A percentile compares a stretch with the other conserved stretches of the same genome.
Evolutionary conservation across 371 early-diverging fungal genomes (phyloP).

Genomic region (Lichtheimia ornata): DNA sequence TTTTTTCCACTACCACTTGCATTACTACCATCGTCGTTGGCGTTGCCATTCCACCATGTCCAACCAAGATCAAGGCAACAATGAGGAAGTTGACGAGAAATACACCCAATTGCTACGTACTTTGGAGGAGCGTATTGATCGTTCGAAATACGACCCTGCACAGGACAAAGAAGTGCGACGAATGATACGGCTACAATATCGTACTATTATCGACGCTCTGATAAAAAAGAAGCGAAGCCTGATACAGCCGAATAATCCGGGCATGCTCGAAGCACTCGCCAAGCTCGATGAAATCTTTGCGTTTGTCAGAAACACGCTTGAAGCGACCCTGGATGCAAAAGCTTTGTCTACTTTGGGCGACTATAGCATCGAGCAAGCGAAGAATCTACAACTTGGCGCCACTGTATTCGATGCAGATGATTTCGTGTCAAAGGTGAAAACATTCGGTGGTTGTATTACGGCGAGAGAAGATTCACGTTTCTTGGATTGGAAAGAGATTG

Average conservation of each 20-base stretch:
- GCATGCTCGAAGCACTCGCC: constrained; percentile 50
- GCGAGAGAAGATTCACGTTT: neutral
- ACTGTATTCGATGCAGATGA: constrained; percentile 74
- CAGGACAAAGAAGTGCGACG: constrained; percentile 57
- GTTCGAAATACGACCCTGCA: constrained; percentile 35
- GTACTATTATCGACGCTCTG: neutral
- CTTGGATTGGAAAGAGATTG: constrained; percentile 69
- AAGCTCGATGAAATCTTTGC: constrained; percentile 60
- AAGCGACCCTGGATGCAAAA: constrained; percentile 87
- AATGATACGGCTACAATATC: constrained; percentile 25
- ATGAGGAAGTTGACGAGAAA: neutral
- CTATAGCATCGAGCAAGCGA: constrained; percentile 75
- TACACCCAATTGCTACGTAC: neutral
- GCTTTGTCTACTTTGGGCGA: constrained; percentile 77
- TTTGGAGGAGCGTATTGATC: constrained; percentile 19
- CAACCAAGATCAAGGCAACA: neutral
- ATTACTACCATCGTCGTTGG: neutral
- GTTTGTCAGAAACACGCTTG: constrained; percentile 73
- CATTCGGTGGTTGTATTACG: constrained; percentile 27
- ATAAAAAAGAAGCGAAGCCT: constrained; percentile 52
- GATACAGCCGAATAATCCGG: constrained; percentile 43
- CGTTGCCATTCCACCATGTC: neutral
- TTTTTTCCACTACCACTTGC: neutral
- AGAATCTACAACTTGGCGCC: constrained; percentile 69
- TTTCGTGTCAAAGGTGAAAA: constrained; percentile 64